Conservation (phyloP, 495 filamentous ascomycete species). For the Aspergillus nanangensis region DNA sequence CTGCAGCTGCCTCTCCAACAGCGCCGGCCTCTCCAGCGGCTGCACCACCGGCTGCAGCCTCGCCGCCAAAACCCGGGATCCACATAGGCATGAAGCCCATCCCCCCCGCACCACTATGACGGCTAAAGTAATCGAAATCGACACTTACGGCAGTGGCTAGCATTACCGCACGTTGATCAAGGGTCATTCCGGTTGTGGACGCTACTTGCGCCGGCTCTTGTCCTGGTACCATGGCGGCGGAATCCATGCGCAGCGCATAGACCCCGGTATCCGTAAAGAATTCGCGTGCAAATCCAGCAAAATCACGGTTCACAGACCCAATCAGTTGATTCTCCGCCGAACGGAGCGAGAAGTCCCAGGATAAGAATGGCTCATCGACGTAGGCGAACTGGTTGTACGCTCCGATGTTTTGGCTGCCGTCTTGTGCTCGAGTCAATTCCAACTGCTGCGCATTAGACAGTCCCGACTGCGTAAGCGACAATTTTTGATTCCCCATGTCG, state of each 20-base stretch:
- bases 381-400: slow-evolving; percentile 61
- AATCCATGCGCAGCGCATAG: slow-evolving; percentile 67
- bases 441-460: slow-evolving; percentile 46
- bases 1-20: slow-evolving; percentile 34
- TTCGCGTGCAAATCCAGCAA: slow-evolving; percentile 64
- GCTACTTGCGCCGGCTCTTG: slow-evolving; percentile 19
- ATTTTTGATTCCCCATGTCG: slow-evolving; percentile 29
- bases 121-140: slow-evolving; percentile 72
- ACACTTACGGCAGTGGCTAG: slow-evolving; percentile 66
- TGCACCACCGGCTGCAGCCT: slow-evolving; percentile 40
- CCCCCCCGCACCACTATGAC: slow-evolving; percentile 47
- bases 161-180: slow-evolving; percentile 70
- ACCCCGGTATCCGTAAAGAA: slow-evolving; percentile 70
- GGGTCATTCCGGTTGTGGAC: slow-evolving; percentile 50
- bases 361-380: slow-evolving; percentile 52
- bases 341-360: slow-evolving; percentile 55
- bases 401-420: slow-evolving; percentile 25
- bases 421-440: slow-evolving; percentile 31
- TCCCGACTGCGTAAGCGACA: slow-evolving; percentile 41
- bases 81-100: slow-evolving; percentile 55
- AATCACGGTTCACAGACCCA: slow-evolving; percentile 65
- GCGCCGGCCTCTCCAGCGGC: slow-evolving; percentile 39
- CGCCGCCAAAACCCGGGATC: slow-evolving; percentile 52
- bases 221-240: slow-evolving; percentile 42
- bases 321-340: slow-evolving; percentile 44